Evolutionary conservation across 2,329 filamentous ascomycete genomes (phyloP), one percentile per base, ranked within the genome.

Genomic region (Colletotrichum plurivorum): DNA sequence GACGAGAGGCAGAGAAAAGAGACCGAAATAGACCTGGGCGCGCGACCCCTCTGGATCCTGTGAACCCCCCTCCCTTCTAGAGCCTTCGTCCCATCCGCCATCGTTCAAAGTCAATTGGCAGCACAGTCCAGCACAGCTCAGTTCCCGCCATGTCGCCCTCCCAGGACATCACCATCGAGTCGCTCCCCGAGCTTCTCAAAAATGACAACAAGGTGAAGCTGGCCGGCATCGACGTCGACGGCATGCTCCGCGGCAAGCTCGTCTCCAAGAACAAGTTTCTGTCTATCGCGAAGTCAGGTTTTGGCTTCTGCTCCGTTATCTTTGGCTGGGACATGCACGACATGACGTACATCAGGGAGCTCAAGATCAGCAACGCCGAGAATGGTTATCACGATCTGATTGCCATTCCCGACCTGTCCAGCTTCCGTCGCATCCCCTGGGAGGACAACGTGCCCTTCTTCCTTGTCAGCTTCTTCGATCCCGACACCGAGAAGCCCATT

Each of bases 321-420:
- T 97, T 97, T 76, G 94, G 95, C 78, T 97, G 95, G 95, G 94
- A 98, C 81, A 97, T 97, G 94, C 94, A 98, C 81, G 95, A 98
- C 77, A 87, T 90, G 83, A 97, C 94, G 12, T 98, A 97, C 80
- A 91, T 93, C 78, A 90, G 88, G 74, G 94, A 97, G 82, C 88
- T 97, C 72, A 88, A 89, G 76, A 92, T 97, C 79, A 96, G 93
- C 82, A 97, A 97, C 82, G 93, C 93, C 73, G 91, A 94, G 76
- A 97, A 97, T 78, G 94, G 94, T 51, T 97, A 97, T 81, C 89
- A 92, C 72, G 95, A 97, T 79, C 83, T 97, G 51, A 87, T 97
- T 58, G 94, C 95, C 15, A 84, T 95, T 45, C 91, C 94, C 1
- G 94, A 98, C 77, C 83, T 97, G 46, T 84, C 82, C 68, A 93